Conservation (phyloP, 352 stramenopile species). For the Pythium pyrilobum region DNA sequence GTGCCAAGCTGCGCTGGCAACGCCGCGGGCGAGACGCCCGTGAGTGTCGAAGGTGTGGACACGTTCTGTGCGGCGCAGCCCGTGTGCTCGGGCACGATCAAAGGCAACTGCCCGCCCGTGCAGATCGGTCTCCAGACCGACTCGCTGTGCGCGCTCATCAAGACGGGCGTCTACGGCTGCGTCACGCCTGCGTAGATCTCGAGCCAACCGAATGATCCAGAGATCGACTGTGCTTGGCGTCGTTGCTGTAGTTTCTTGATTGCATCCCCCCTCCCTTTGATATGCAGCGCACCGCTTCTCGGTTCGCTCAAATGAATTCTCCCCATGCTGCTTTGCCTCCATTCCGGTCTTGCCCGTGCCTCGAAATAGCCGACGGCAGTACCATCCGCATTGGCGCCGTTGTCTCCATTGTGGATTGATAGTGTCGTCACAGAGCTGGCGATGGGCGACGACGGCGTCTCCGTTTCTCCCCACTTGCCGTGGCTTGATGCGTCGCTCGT, state of each 20-base stretch:
- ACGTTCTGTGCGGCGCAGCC: slow-evolving; percentile 17
- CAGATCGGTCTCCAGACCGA: slow-evolving; percentile 8
- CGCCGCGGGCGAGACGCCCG: no score
- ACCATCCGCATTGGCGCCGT: no score
- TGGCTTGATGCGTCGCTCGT: slow-evolving; percentile 1
- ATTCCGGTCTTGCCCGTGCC: no score
- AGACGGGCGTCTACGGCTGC: slow-evolving; percentile 7
- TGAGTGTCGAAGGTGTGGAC: slow-evolving; percentile 14
- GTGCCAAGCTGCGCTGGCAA: background rate
- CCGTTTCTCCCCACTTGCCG: background rate
- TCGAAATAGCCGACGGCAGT: no score
- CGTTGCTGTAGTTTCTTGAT: no score
- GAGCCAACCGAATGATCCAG: no score
- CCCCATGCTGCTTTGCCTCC: no score
- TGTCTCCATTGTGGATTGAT: background rate
- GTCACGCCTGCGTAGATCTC: no score
- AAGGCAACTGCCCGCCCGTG: slow-evolving; percentile 9
- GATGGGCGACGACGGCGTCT: background rate
- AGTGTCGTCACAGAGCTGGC: background rate
- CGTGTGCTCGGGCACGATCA: slow-evolving; percentile 1
- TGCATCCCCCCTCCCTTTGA: no score
- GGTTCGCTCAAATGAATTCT: no score
- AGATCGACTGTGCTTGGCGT: no score
- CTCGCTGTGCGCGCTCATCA: slow-evolving; percentile 1
- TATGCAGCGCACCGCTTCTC: no score